Percentiles rank a stretch among this genome's conserved stretches.
phyloP scores from a whole-genome alignment of 306 rosid species.

The Cucurbita pepo region DNA sequence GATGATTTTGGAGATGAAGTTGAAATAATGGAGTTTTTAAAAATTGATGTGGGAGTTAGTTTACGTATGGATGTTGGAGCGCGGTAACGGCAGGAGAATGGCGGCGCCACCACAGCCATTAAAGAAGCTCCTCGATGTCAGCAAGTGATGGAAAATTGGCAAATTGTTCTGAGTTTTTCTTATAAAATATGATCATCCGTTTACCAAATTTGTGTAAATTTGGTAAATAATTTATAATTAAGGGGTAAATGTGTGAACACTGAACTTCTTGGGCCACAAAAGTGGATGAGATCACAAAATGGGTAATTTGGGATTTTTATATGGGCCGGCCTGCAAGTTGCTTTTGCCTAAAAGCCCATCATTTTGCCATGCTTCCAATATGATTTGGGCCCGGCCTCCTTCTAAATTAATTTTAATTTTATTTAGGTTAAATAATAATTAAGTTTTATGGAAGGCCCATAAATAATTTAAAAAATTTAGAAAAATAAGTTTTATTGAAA shows the following conservation, averaged over 20 bases:
- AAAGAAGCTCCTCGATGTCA: background rate
- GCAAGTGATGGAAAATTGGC: background rate
- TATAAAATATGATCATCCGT: no score
- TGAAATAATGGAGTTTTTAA: background rate
- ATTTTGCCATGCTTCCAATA: background rate
- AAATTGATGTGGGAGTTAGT: background rate
- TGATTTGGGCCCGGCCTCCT: background rate
- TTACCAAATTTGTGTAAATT: background rate
- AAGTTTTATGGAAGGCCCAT: no score
- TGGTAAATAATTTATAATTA: background rate
- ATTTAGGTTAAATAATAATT: no score
- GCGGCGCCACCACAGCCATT: conserved; percentile 24
- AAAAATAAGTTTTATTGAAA: no score
- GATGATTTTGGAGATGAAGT: conserved; percentile 8
- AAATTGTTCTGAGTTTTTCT: background rate
- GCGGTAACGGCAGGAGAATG: conserved; percentile 11
- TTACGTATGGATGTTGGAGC: background rate
- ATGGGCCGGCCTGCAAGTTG: background rate
- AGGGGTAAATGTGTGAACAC: background rate
- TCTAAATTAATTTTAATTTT: no score
- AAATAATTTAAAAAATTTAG: no score
- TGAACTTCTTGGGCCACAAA: background rate
- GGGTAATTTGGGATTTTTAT: background rate
- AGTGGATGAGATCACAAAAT: background rate
- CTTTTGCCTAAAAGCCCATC: background rate